Evolutionary conservation across 352 stramenopile species (phyloP).

Genomic region (Phytophthora brassicae): DNA sequence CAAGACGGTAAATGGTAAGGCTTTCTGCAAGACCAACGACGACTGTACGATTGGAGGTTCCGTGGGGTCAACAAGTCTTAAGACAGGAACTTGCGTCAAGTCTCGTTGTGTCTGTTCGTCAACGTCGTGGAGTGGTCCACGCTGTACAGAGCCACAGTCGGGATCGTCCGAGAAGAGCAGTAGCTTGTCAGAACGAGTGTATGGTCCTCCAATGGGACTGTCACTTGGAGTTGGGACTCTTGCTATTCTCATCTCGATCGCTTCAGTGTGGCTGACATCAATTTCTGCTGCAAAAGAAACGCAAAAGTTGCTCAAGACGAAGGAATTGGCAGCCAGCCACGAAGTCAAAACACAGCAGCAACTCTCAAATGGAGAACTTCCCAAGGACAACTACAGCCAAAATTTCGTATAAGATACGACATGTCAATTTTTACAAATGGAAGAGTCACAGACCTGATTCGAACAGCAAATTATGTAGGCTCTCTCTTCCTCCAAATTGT

Average conservation of each 20-base stretch:
- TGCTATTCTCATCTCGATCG: slow-evolving; percentile 34
- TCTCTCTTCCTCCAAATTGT: too few species aligned
- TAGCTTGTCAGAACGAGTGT: slow-evolving; percentile 34
- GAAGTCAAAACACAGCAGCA: slow-evolving; percentile 18
- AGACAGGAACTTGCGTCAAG: slow-evolving; percentile 60
- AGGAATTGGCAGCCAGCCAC: slow-evolving; percentile 3
- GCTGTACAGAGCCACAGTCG: slow-evolving; percentile 43
- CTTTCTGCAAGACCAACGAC: slow-evolving; percentile 49
- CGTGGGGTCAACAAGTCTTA: slow-evolving; percentile 16
- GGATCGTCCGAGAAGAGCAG: slow-evolving; percentile 30
- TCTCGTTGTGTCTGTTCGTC: slow-evolving; percentile 51
- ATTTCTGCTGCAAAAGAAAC: slow-evolving; percentile 23
- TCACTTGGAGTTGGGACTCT: slow-evolving; percentile 33
- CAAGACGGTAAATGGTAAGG: slow-evolving; percentile 46
- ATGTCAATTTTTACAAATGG: neutral
- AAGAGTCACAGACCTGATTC: neutral
- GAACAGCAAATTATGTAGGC: too few species aligned
- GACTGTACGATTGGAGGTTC: slow-evolving; percentile 55
- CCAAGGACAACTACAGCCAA: slow-evolving; percentile 52
- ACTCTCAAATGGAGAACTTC: slow-evolving; percentile 16
- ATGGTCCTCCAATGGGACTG: slow-evolving; percentile 41
- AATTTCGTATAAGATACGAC: slow-evolving; percentile 48
- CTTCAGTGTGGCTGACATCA: slow-evolving; percentile 33
- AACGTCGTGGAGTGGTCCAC: slow-evolving; percentile 54
- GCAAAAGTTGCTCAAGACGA: slow-evolving; percentile 17